A percentile compares a stretch with the other conserved stretches of the same genome.
Evolutionary conservation across 2,329 filamentous ascomycete genomes (phyloP).

Genomic region (Juglanconis oblonga): DNA sequence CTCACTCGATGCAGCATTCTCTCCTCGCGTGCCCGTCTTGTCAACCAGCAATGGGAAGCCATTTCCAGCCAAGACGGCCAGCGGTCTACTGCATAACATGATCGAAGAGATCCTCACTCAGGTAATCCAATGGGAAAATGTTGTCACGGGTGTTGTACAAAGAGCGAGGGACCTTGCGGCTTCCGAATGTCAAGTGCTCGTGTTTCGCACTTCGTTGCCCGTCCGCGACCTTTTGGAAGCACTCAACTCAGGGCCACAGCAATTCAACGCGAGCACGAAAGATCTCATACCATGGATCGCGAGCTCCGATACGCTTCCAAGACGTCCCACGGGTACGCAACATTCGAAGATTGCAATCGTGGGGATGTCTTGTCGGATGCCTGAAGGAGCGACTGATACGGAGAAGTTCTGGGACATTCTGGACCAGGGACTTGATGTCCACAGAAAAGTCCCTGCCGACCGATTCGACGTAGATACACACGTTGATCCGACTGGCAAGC

Average conservation of each 20-base stretch:
- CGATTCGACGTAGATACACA: conserved; percentile 34
- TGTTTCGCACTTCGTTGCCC: conserved; percentile 28
- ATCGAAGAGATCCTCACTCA: conserved; percentile 30
- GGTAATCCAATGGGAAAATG: conserved; percentile 28
- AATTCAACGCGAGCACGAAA: neutral
- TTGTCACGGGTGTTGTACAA: conserved; percentile 20
- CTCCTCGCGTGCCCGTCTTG: conserved; percentile 27
- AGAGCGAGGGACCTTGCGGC: conserved; percentile 15
- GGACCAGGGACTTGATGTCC: conserved; percentile 60
- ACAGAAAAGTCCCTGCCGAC: conserved; percentile 53
- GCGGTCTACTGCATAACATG: conserved; percentile 25
- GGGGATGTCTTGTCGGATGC: conserved; percentile 63
- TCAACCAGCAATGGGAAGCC: conserved; percentile 30
- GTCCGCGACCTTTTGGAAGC: conserved; percentile 25
- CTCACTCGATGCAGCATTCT: neutral
- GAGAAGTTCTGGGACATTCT: conserved; percentile 62
- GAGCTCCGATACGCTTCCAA: conserved; percentile 6
- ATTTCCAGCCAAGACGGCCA: conserved; percentile 24
- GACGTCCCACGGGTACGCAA: conserved; percentile 11
- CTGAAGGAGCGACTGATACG: conserved; percentile 54
- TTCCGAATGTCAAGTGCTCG: conserved; percentile 21
- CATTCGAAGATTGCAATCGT: conserved; percentile 64
- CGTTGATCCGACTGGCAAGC: conserved; percentile 60
- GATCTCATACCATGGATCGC: conserved; percentile 26
- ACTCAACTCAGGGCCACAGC: conserved; percentile 3